Base-by-base conservation (phyloP, 192 early-diverging fungal species). In the Anaeromyces robustus region DNA sequence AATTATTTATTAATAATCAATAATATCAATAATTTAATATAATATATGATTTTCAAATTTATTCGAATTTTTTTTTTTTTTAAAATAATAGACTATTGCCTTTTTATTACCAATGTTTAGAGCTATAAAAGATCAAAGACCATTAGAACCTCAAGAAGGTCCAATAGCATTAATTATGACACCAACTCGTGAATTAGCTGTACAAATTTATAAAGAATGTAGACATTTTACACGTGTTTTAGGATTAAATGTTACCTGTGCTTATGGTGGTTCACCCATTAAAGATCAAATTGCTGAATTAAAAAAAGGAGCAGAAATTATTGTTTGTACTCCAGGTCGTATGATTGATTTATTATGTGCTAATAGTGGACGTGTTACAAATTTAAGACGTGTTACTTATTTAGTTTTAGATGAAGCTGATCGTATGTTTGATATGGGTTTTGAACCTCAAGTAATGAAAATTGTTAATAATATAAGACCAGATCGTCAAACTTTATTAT, bases 351-450 rank as follows among this genome's bases (percentile, higher is more conserved):
- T 97, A 59, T 83, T 96, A 78, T 92, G 92, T 85, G 94, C 94
- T 77, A 95, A 95, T 83, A 92, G 93, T 37, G 95, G 94, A 13
- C 89, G 92, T 52, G 93, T 96, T n/a, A 94, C 93, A 77, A 95
- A 95, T 83, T 86, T 97, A 29, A 29, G 79, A 32, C 30, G 77
- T n/a, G 77, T 78, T 11, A 34, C 78, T 11, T 39, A 31, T 31
- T 39, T 34, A n/a, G 78, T 78, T 19, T 39, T 99, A 77, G 98
- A 99, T 85, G 98, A 97, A 86, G 96, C 96, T 5, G 95, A 93
- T 85, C 91, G 94, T 82, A 98, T 99, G 96, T 97, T 99, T 88
- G 96, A 98, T 85, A 94, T 97, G 93, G 98, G 97, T 18, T 99
- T 99, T 83, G 96, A 97, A 85, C 96, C 95, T 31, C 96, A 97